Percentiles rank a stretch among this genome's conserved stretches.
These are phyloP conservation scores for Malus hybrid DNA, from an alignment of 331 rosid genomes.

Conservation along the genomic window DNA sequence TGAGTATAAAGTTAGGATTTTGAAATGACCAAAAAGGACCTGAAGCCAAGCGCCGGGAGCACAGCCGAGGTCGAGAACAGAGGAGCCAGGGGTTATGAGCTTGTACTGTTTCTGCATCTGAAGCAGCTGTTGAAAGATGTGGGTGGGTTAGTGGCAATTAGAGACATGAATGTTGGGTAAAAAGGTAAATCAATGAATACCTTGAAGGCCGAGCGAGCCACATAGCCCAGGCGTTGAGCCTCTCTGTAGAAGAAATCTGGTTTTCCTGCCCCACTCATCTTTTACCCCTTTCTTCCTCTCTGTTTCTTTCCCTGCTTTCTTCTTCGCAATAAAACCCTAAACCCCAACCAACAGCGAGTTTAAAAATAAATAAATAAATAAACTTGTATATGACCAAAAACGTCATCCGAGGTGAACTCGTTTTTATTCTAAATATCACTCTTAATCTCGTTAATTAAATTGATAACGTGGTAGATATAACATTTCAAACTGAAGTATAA, in stretches of 20 bases:
- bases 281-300: too few species aligned
- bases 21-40: conserved; percentile 18
- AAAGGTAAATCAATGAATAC: conserved; percentile 3
- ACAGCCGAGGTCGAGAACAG: conserved; percentile 88
- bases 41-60: conserved; percentile 99
- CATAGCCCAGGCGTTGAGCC: conserved; percentile 92
- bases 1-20: not conserved
- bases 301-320: too few species aligned
- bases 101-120: conserved; percentile 81
- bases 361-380: too few species aligned
- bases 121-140: conserved; percentile 31
- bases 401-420: too few species aligned
- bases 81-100: conserved; percentile 49
- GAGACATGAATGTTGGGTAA: not conserved
- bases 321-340: not conserved
- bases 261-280: too few species aligned
- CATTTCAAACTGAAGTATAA: too few species aligned
- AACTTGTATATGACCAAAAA: too few species aligned
- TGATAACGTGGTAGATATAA: not conserved
- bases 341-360: not conserved
- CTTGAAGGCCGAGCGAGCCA: conserved; percentile 96
- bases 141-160: not conserved
- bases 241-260: conserved; percentile 56
- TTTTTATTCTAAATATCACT: too few species aligned
- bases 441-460: too few species aligned